A percentile compares a stretch with the other conserved stretches of the same genome.
Conservation (phyloP, 2,329 filamentous ascomycete genomes). For the Fusarium incarnatum region DNA sequence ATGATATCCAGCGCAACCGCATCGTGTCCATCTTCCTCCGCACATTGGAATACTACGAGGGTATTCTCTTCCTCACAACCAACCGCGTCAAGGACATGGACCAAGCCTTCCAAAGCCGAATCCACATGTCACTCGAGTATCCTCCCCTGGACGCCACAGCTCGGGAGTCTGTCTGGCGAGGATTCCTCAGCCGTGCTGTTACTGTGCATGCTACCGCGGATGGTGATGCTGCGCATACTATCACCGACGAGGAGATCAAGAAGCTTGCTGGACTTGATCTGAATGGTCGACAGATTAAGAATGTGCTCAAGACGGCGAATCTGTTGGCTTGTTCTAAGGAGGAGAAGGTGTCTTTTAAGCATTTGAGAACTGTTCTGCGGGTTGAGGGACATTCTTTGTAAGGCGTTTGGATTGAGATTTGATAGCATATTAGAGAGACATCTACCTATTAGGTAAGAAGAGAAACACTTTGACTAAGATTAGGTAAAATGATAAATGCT, state of each 20-base stretch:
- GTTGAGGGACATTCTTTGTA: slow-evolving; percentile 47
- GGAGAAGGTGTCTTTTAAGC: slow-evolving; percentile 46
- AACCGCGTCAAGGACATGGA: slow-evolving; percentile 61
- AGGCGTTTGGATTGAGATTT: slow-evolving; percentile 3
- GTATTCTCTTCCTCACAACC: slow-evolving; percentile 62
- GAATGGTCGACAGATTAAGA: slow-evolving; percentile 65
- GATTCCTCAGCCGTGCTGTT: slow-evolving; percentile 53
- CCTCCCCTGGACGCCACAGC: slow-evolving; percentile 54
- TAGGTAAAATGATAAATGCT: not conserved
- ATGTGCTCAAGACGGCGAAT: slow-evolving; percentile 55
- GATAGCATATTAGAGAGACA: not conserved
- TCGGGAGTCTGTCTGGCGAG: slow-evolving; percentile 54
- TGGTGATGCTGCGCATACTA: slow-evolving; percentile 48
- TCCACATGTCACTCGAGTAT: slow-evolving; percentile 62
- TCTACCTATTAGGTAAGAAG: not conserved
- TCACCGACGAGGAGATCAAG: slow-evolving; percentile 48
- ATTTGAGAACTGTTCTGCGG: slow-evolving; percentile 49
- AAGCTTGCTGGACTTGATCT: slow-evolving; percentile 55
- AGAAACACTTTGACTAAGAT: not conserved
- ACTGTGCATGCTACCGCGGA: slow-evolving; percentile 27
- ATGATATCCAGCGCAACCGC: slow-evolving; percentile 51
- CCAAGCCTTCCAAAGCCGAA: slow-evolving; percentile 59
- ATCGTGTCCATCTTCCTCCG: slow-evolving; percentile 56
- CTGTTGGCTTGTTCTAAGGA: slow-evolving; percentile 49
- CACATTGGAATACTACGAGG: slow-evolving; percentile 61